Conservation (phyloP, 2,329 filamentous ascomycete species). For the Truncatella angustata region DNA sequence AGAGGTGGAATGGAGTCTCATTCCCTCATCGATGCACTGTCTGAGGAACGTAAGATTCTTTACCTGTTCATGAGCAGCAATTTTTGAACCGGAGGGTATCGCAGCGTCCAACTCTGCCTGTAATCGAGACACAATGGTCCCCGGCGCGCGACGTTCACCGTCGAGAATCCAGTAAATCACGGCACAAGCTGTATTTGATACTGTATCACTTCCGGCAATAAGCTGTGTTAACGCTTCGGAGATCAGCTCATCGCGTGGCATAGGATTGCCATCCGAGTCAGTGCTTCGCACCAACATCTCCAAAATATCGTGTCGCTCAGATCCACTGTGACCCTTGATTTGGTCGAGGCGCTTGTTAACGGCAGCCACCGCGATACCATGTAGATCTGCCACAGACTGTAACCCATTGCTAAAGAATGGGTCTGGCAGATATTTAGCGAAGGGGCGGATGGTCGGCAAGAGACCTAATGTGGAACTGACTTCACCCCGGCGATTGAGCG, state of each 20-base stretch:
- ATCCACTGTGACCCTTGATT: neutral
- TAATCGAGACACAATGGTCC: neutral
- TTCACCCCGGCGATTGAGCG: conserved; percentile 6
- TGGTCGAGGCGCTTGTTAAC: conserved; percentile 1
- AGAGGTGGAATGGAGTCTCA: conserved; percentile 5
- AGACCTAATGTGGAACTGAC: conserved; percentile 7
- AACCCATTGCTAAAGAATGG: conserved; percentile 5
- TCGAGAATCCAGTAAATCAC: conserved; percentile 7
- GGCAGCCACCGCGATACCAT: conserved; percentile 4
- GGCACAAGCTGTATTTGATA: conserved; percentile 7
- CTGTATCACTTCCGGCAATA: conserved; percentile 7
- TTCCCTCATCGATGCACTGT: conserved; percentile 9
- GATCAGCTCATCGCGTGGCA: neutral
- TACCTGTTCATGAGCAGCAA: neutral
- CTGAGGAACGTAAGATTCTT: conserved; percentile 7
- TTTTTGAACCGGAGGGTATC: neutral
- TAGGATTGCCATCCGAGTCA: conserved; percentile 1
- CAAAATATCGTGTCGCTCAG: conserved; percentile 1
- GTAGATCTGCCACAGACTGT: conserved; percentile 2
- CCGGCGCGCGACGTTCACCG: conserved; percentile 1
- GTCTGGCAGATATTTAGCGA: conserved; percentile 1
- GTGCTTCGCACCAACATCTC: conserved; percentile 4
- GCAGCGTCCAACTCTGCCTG: conserved; percentile 5
- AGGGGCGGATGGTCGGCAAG: neutral
- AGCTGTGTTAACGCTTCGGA: conserved; percentile 8